Evolutionary conservation across 176 grass and related monocot genomes (phyloP).

Genomic region (Carex littledalei): DNA sequence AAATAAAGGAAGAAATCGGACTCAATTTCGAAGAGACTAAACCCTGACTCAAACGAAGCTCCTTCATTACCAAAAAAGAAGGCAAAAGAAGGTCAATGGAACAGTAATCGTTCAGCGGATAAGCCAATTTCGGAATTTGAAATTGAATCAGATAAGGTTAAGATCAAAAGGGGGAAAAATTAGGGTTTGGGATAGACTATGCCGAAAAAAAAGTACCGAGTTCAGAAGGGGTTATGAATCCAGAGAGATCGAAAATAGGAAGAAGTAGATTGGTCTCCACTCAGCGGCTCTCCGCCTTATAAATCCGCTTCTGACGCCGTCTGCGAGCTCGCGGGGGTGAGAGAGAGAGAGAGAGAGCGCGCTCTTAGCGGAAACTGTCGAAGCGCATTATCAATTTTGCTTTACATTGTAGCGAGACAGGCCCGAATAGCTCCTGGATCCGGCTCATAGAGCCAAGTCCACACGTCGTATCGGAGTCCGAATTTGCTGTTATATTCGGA

Average conservation of each 20-base stretch:
- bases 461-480: background rate
- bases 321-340: background rate
- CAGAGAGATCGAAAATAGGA: background rate
- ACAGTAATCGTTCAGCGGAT: background rate
- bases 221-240: background rate
- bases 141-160: background rate
- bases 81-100: background rate
- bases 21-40: background rate
- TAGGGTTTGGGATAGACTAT: slow-evolving; percentile 9
- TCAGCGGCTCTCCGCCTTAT: background rate
- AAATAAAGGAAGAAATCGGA: background rate
- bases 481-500: background rate
- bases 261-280: background rate
- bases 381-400: slow-evolving; percentile 6
- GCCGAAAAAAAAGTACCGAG: background rate
- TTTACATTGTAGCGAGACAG: background rate
- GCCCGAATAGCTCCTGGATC: background rate
- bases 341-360: background rate
- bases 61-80: background rate
- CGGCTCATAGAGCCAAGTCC: background rate
- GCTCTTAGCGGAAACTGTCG: background rate
- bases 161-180: background rate
- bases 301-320: background rate
- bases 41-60: background rate
- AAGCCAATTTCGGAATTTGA: background rate